Evolutionary conservation across 2,329 filamentous ascomycete genomes (phyloP).

Genomic region (Endothia cerciana): DNA sequence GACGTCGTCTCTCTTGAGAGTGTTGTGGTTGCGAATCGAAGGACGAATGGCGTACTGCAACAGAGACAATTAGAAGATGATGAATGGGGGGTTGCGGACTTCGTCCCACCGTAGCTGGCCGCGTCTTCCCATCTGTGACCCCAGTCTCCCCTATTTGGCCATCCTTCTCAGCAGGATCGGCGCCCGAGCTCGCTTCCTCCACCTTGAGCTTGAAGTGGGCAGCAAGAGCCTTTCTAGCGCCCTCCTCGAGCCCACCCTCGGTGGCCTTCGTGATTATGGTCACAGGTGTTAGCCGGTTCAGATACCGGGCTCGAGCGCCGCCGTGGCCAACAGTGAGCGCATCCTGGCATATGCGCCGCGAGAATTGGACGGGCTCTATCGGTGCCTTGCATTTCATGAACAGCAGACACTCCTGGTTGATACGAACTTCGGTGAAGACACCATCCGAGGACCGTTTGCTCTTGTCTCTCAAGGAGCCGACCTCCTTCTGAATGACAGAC

Average conservation of each 20-base stretch:
- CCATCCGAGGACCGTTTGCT: conserved; percentile 48
- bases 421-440: conserved; percentile 56
- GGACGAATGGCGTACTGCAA: conserved; percentile 80
- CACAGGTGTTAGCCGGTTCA: conserved; percentile 62
- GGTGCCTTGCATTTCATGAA: conserved; percentile 62
- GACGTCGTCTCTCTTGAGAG: conserved; percentile 67
- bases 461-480: conserved; percentile 62
- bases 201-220: conserved; percentile 61
- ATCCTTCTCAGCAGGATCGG: conserved; percentile 29
- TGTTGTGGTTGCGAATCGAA: conserved; percentile 74
- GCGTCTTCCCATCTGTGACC: conserved; percentile 20
- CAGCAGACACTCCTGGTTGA: conserved; percentile 64
- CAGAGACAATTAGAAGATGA: conserved; percentile 12
- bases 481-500: conserved; percentile 70
- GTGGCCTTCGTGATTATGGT: conserved; percentile 65
- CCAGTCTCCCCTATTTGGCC: conserved; percentile 28
- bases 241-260: conserved; percentile 67
- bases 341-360: conserved; percentile 59
- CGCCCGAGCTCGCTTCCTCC: conserved; percentile 46
- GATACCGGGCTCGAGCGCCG: conserved; percentile 53
- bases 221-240: conserved; percentile 65
- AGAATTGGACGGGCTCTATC: conserved; percentile 59
- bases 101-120: conserved; percentile 18
- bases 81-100: background rate
- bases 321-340: conserved; percentile 16